Evolutionary conservation across 768 basidiomycete genomes (phyloP).

Genomic region (Panaeolus cyanescens): DNA sequence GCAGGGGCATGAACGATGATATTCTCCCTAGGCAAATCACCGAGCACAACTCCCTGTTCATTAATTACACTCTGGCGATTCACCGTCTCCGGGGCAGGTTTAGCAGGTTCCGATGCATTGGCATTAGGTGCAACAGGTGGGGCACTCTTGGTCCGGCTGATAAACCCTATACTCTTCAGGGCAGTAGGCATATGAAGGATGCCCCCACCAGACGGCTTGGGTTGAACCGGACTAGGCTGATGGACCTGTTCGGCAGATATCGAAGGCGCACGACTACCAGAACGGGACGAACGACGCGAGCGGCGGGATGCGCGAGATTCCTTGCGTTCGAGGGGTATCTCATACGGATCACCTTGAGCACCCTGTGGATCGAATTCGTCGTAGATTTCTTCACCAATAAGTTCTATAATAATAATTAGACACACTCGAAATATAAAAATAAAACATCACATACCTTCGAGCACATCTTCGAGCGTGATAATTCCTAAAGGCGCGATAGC

Average conservation of each 20-base stretch:
- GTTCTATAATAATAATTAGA: constrained; percentile 44
- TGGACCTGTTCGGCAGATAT: neutral
- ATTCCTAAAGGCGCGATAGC: constrained; percentile 86
- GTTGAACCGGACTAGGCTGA: neutral
- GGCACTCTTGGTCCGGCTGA: constrained; percentile 54
- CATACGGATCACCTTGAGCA: constrained; percentile 52
- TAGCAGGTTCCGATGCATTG: neutral
- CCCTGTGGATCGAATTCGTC: constrained; percentile 88
- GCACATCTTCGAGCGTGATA: constrained; percentile 90
- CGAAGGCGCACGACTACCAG: constrained; percentile 21
- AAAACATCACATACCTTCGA: constrained; percentile 62
- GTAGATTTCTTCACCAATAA: constrained; percentile 92
- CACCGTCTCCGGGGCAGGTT: neutral
- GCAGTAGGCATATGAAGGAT: constrained; percentile 38
- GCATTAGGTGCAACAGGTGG: constrained; percentile 42
- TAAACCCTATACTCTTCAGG: constrained; percentile 48
- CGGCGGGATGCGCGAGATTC: neutral
- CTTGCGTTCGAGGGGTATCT: constrained; percentile 26
- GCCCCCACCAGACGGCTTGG: constrained; percentile 5
- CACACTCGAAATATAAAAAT: neutral
- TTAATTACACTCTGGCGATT: neutral
- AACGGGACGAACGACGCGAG: neutral
- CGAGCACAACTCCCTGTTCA: neutral
- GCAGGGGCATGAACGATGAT: neutral
- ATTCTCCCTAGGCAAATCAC: neutral